Conservation (phyloP, 306 rosid species). For the Pueraria montana region DNA sequence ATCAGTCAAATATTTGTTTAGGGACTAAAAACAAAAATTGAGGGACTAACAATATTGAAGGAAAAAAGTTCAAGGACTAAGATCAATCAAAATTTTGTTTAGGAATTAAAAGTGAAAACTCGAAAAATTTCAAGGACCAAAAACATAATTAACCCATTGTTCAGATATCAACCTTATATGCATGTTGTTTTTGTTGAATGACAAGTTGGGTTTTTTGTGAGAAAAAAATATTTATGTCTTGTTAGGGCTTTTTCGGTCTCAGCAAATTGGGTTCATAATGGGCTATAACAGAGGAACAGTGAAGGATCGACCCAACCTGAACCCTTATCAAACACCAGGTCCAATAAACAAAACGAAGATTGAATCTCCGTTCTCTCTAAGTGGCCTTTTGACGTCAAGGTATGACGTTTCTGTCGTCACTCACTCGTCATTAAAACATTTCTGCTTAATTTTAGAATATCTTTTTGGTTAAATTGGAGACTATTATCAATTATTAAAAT, state of each 20-base stretch:
- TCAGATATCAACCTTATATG: too few species aligned
- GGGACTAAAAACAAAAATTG: too few species aligned
- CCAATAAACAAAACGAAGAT: neutral
- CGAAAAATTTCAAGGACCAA: too few species aligned
- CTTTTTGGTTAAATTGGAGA: constrained; percentile 19
- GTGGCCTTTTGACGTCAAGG: constrained; percentile 28
- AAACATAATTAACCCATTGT: too few species aligned
- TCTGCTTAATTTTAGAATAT: neutral
- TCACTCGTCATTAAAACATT: neutral
- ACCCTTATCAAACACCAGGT: neutral
- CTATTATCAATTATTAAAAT: constrained; percentile 11
- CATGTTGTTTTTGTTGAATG: neutral
- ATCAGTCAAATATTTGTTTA: too few species aligned
- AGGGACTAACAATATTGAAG: too few species aligned
- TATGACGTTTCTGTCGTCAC: constrained; percentile 43
- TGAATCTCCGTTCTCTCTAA: neutral
- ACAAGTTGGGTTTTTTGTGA: neutral
- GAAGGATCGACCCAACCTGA: too few species aligned
- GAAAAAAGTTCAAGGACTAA: too few species aligned
- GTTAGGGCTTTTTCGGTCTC: neutral
- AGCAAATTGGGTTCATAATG: too few species aligned
- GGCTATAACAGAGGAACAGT: too few species aligned
- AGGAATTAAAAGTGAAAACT: too few species aligned
- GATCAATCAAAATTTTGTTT: too few species aligned
- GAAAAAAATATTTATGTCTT: neutral